These are phyloP conservation scores for Porcisia hertigi DNA, from an alignment of 208 protist genomes.

Conservation along the genomic window DNA sequence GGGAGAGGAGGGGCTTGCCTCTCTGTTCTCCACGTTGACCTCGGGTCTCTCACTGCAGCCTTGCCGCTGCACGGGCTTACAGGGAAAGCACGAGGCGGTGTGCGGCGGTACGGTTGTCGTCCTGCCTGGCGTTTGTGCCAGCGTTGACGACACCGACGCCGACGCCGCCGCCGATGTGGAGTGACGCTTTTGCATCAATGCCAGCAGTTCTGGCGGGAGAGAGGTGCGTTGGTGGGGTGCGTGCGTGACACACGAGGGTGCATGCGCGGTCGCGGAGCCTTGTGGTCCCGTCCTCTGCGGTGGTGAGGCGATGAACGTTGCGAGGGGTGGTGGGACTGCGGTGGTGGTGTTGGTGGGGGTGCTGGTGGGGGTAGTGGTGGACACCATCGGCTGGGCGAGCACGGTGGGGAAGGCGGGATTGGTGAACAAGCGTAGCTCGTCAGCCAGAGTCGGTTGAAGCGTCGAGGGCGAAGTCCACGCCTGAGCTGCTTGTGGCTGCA, in stretches of 20 bases:
- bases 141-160: neutral
- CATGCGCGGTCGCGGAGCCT: neutral
- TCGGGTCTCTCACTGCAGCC: constrained; percentile 29
- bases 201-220: constrained; percentile 23
- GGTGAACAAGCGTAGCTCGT: constrained; percentile 26
- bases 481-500: neutral
- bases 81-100: neutral
- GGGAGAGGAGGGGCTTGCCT: neutral
- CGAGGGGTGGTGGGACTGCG: neutral
- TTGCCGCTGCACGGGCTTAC: constrained; percentile 5
- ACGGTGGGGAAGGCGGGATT: constrained; percentile 9
- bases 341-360: neutral
- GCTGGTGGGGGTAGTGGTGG: neutral
- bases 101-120: neutral
- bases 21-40: constrained; percentile 19
- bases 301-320: constrained; percentile 23
- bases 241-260: neutral
- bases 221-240: neutral
- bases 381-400: neutral
- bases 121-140: neutral
- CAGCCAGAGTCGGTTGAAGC: constrained; percentile 16
- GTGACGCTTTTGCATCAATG: constrained; percentile 14
- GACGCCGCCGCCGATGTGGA: neutral
- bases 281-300: neutral
- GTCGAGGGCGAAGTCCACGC: neutral